Base-by-base conservation (phyloP, 2,329 filamentous ascomycete genomes). In the Fusarium sp. region DNA sequence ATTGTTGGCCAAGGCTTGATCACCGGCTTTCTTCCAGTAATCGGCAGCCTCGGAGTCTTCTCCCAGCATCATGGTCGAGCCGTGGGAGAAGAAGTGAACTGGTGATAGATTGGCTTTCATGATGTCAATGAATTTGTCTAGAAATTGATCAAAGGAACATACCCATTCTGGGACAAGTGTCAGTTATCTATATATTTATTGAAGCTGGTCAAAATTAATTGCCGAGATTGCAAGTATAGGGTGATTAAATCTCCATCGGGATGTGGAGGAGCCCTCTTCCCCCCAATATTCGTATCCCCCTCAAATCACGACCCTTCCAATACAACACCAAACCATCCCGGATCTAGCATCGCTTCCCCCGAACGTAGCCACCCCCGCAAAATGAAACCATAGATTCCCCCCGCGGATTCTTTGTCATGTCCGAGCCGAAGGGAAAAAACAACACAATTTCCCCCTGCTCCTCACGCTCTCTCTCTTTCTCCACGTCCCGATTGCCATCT, bases 31-130 rank as follows among this genome's bases (percentile, higher is more conserved):
- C 18, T 75, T 77, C 75, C 75, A 77, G 11, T 77, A 77, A 2
- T 69, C 64, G 11, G 73, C 73, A 13, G 73, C 60, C 2, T 73
- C 37, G 9, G 66, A 72, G 6, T 77, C 75, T 32, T 77, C 75
- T 5, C 75, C 75, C 13, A 77, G 43, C 75, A 77, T 77, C 75
- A 77, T 77, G 38, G 75, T 77, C 13, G 71, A 76, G 4, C 75
- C 75, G 44, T 77, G 75, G n/a, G 75, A 72, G 40, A 74, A 77
- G n/a, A 77, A 69, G 28, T 77, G 75, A 6, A 77, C 75, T 19
- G 75, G 75, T 44, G 71, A 18, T 13, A 74, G 18, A 42, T 30
- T 50, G 9, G 67, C 71, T 74, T 38, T 60, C 68, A 64, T 71
- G 7, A 16, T 37, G 28, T 69, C 16, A 64, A 38, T 4, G 6